Percentiles rank a stretch among this genome's conserved stretches.
Conservation (phyloP, 495 filamentous ascomycete species). For the Entonaema liquescens region DNA sequence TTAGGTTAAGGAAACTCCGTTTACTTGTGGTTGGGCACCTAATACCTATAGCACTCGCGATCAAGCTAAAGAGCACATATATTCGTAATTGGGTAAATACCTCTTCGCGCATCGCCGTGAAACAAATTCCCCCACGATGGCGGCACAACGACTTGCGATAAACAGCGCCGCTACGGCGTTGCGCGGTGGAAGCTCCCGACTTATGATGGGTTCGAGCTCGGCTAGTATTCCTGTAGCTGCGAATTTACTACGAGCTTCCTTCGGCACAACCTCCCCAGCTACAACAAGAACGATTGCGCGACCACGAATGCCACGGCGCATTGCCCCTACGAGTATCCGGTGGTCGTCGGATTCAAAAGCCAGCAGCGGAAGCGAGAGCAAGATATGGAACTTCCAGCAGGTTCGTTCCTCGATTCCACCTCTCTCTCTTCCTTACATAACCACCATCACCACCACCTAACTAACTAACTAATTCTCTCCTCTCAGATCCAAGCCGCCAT, state of each 20-base stretch:
- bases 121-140: slow-evolving; percentile 21
- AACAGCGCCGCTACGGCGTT: slow-evolving; percentile 6
- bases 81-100: too few relatives aligned
- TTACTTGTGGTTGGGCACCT: too few relatives aligned
- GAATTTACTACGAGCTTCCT: slow-evolving; percentile 1
- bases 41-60: too few relatives aligned
- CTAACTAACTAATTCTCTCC: slow-evolving; percentile 36
- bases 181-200: slow-evolving; percentile 8
- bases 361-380: slow-evolving; percentile 44
- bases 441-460: slow-evolving; percentile 37
- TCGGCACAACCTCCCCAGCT: slow-evolving; percentile 6
- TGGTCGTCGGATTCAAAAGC: slow-evolving; percentile 38
- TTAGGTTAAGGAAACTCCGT: too few relatives aligned
- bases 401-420: slow-evolving; percentile 37
- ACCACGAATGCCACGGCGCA: slow-evolving; percentile 1
- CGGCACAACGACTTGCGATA: slow-evolving; percentile 27
- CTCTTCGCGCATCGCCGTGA: too few relatives aligned
- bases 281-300: neutral
- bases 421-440: neutral
- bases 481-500: slow-evolving; percentile 25
- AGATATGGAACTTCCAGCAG: slow-evolving; percentile 59
- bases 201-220: neutral
- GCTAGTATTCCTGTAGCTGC: neutral
- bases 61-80: too few relatives aligned
- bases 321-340: slow-evolving; percentile 10